Evolutionary conservation across 805 yeast species (phyloP), one percentile per base, ranked within the genome.

Genomic region (Candida mattraensis): DNA sequence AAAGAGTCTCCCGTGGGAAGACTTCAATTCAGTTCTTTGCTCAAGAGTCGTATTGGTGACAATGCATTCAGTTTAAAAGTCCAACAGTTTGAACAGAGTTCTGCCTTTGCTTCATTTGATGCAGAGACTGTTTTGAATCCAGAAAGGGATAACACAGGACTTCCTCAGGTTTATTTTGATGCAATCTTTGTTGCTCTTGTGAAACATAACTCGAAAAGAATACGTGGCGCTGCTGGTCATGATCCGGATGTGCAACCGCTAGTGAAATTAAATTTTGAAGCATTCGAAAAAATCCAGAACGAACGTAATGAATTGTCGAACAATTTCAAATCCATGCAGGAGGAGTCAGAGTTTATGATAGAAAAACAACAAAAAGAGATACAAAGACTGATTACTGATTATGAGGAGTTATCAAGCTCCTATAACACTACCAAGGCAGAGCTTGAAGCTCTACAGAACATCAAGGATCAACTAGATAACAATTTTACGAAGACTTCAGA

Each of bases 81-180:
- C 3, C 76, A 77, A 33, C 87, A 84, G 52, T 79, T 93, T 48
- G 77, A 80, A 43, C 84, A 83, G 30, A 67, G 70, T 39, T 56
- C 73, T 0, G 51, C 62, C 5, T 78, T 87, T 50, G 68, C 73
- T 7, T 72, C 75, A 36, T 83, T 75, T 44, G 77, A 72, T n/a
- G 72, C 69, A 3, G 70, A 70, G 2, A 64, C 66, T 15, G 64
- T 76, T 18, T 58, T 75, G 16, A 64, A 68, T 12, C 75, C 80
- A 2, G 67, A 68, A 4, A 72, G 74, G 44, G 96, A 87, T 54
- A 81, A 78, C 2, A 79, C 95, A 1, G 99, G 99, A 1, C 70
- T 91, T 26, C 99, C 98, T 0, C 76, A 78, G 39, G 83, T 91
- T 1, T 87, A 74, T 50, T 83, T 93, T 53, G 82, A 80, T 39